Base-by-base conservation (phyloP, 2,329 filamentous ascomycete genomes). In the Claviceps capensis region DNA sequence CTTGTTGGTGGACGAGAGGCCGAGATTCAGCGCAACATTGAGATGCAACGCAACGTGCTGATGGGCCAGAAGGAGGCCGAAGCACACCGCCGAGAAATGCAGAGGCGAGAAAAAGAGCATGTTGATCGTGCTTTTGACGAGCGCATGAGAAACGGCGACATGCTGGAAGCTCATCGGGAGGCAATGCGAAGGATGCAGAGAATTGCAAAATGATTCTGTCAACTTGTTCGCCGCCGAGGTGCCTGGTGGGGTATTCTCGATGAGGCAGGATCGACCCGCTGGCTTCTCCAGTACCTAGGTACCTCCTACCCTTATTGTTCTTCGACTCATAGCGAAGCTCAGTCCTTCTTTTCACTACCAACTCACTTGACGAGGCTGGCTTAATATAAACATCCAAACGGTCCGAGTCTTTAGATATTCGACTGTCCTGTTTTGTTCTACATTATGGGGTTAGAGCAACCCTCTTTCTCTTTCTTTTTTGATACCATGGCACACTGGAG, bases 111-210 rank as follows among this genome's bases (percentile, higher is more conserved):
- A 48, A 77, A 76, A 57, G 75, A 80, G 56, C 72, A 77, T 51
- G 72, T 74, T 5, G 81, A 86, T 14, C 77, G 77, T 48, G 75
- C 75, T 40, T 82, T 88, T 60, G 85, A 88, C 57, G 80, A 84
- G 64, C 76, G 80, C 57, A 93, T 94, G 85, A 76, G 87, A 51
- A 81, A 79, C 16, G 83, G 83, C 0, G 80, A 85, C 56, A 78
- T 95, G 72, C 72, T 86, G 49, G 84, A 86, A 46, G 76, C 83
- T 22, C 90, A 96, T 65, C 77, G 85, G 19, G 84, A 90, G 56
- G 86, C 85, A 1, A 77, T 96, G 78, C 76, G 85, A 56, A 82
- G 76, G 64, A 85, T 96, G 82, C 89, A 95, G 60, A 68, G 54
- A 17, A 38, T 26, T 8, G 51, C 51, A 13, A 47, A 47, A 41